Evolutionary conservation across 2,329 filamentous ascomycete species (phyloP).

Genomic region (Aspergillus sp.): DNA sequence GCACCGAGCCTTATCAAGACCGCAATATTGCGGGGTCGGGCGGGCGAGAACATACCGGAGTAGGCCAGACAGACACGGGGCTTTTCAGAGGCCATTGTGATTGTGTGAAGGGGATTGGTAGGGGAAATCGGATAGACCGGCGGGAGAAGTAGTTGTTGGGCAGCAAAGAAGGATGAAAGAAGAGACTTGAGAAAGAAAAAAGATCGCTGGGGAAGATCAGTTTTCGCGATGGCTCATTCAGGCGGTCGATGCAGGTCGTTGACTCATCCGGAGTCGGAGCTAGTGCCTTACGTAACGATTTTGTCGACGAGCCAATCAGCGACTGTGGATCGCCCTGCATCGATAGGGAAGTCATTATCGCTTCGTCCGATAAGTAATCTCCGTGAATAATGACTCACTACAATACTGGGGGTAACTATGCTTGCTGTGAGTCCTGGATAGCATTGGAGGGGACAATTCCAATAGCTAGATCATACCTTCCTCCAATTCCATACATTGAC

Average conservation of each 20-base stretch:
- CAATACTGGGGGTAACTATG: neutral
- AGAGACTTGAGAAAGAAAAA: neutral
- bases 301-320: no score
- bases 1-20: neutral
- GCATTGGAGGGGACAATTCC: no score
- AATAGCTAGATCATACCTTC: no score
- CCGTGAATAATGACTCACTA: neutral
- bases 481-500: no score
- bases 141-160: neutral
- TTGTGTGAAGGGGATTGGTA: neutral
- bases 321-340: no score
- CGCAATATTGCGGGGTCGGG: neutral
- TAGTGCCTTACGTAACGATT: neutral
- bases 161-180: neutral
- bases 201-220: neutral
- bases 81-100: conserved; percentile 20
- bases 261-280: neutral
- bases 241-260: neutral
- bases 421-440: no score
- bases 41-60: conserved; percentile 21
- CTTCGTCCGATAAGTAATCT: no score
- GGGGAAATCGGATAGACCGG: neutral
- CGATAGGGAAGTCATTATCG: no score
- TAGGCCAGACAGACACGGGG: conserved; percentile 26
- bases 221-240: neutral